Conservation (phyloP, 2,329 filamentous ascomycete species). For the Scytalidium lignicola region DNA sequence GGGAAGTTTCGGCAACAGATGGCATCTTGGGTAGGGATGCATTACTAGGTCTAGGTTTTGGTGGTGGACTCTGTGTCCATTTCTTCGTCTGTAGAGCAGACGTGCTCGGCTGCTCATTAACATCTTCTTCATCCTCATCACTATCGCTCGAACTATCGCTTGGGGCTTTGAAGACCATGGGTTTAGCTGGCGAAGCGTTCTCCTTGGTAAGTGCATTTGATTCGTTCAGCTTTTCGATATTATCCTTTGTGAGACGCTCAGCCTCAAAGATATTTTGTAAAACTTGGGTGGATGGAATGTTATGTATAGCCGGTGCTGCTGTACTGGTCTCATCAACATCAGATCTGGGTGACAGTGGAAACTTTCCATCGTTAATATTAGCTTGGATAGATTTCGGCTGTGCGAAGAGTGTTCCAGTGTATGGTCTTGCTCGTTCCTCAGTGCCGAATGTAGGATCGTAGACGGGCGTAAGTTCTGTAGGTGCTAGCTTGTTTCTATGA, state of each 20-base stretch:
- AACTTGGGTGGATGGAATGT: not conserved
- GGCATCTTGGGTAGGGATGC: not conserved
- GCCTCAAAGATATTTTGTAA: not conserved
- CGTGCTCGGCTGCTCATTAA: not conserved
- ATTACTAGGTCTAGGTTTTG: slow-evolving; percentile 2
- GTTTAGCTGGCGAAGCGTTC: not conserved
- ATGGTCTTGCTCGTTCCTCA: not conserved
- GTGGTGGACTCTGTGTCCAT: slow-evolving; percentile 3
- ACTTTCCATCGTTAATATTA: slow-evolving; percentile 1
- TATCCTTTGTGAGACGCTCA: not conserved
- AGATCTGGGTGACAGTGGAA: not conserved
- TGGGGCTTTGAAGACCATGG: slow-evolving; percentile 1
- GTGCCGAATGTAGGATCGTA: not conserved
- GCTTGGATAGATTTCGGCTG: slow-evolving; percentile 2
- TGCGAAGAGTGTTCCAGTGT: not conserved
- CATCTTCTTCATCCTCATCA: not conserved
- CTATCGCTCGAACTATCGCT: not conserved
- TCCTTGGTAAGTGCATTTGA: not conserved
- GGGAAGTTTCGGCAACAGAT: not conserved
- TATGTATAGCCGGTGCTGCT: not conserved
- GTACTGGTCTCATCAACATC: not conserved
- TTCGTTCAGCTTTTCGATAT: not conserved
- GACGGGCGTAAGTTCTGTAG: not conserved
- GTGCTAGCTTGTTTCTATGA: not conserved
- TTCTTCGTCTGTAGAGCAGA: slow-evolving; percentile 1